These are phyloP conservation scores for Ascocoryne sarcoides DNA, from an alignment of 2,329 filamentous ascomycete species.

Conservation along the genomic window DNA sequence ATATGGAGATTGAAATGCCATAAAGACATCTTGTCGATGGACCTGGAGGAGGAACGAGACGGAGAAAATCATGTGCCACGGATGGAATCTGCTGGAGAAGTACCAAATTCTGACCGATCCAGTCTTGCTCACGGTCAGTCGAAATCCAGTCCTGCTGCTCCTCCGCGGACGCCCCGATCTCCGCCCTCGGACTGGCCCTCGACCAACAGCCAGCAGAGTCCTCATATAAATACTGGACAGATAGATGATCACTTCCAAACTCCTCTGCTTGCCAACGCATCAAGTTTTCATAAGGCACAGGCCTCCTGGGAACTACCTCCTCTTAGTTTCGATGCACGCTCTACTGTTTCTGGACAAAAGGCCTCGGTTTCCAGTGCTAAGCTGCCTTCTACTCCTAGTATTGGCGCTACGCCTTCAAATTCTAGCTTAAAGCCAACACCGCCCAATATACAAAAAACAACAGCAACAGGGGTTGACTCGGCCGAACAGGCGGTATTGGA, in stretches of 20 bases:
- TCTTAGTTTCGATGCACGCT: slow-evolving; percentile 29
- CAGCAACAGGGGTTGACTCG: slow-evolving; percentile 40
- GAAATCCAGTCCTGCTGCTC: slow-evolving; percentile 30
- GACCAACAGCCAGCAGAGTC: slow-evolving; percentile 24
- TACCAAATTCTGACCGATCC: slow-evolving; percentile 24
- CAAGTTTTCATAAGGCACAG: slow-evolving; percentile 33
- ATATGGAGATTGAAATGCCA: slow-evolving; percentile 91
- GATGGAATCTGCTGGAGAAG: slow-evolving; percentile 13
- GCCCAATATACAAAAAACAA: slow-evolving; percentile 25
- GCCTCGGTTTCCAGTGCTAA: slow-evolving; percentile 36
- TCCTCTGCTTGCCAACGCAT: slow-evolving; percentile 35
- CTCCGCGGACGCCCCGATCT: slow-evolving; percentile 32
- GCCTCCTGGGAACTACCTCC: slow-evolving; percentile 37
- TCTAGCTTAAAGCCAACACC: slow-evolving; percentile 27
- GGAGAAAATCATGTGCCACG: slow-evolving; percentile 12
- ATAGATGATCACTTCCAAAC: slow-evolving; percentile 41
- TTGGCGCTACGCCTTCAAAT: slow-evolving; percentile 28
- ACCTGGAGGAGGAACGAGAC: slow-evolving; percentile 67
- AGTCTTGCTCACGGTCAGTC: slow-evolving; percentile 27
- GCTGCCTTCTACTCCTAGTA: slow-evolving; percentile 25
- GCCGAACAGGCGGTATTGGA: slow-evolving; percentile 59
- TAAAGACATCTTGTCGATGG: slow-evolving; percentile 74
- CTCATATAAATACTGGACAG: slow-evolving; percentile 29
- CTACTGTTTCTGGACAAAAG: slow-evolving; percentile 34
- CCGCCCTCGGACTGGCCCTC: slow-evolving; percentile 29